Conservation (phyloP, 495 filamentous ascomycete genomes). For the Penicillium pancosmium region DNA sequence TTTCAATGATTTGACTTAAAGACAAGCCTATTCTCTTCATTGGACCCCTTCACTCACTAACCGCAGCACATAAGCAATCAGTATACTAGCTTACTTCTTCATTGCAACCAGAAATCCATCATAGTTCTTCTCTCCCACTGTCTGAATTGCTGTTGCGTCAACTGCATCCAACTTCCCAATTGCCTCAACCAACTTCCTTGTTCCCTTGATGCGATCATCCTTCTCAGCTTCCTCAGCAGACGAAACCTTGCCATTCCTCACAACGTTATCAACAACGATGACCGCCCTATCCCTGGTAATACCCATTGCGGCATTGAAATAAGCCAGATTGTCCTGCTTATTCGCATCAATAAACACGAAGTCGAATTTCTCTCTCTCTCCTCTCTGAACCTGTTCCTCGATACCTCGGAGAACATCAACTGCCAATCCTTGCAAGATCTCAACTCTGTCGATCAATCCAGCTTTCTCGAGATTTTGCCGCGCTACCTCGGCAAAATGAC, state of each 20-base stretch:
- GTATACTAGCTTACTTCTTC: neutral
- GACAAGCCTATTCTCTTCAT: neutral
- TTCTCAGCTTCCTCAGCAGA: constrained; percentile 6
- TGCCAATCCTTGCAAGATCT: neutral
- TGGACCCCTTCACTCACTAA: neutral
- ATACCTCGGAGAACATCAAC: neutral
- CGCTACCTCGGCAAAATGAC: neutral
- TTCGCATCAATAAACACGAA: constrained; percentile 8
- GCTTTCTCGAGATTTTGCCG: neutral
- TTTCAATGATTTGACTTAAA: neutral
- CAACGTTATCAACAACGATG: constrained; percentile 2
- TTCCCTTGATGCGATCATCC: constrained; percentile 4
- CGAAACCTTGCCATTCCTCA: constrained; percentile 1
- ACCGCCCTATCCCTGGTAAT: neutral
- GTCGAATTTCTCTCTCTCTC: neutral
- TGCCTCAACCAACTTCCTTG: constrained; percentile 1
- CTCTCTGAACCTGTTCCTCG: neutral
- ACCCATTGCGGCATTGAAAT: constrained; percentile 1
- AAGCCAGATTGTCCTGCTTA: constrained; percentile 6
- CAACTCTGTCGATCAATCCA: neutral
- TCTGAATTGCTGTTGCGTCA: neutral
- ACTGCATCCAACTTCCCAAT: neutral
- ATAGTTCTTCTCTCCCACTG: constrained; percentile 1
- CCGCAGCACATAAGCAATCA: too few species aligned
- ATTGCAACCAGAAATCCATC: constrained; percentile 2